A percentile compares a stretch with the other conserved stretches of the same genome.
Conservation (phyloP, 306 rosid genomes). For the Quercus wislizeni region DNA sequence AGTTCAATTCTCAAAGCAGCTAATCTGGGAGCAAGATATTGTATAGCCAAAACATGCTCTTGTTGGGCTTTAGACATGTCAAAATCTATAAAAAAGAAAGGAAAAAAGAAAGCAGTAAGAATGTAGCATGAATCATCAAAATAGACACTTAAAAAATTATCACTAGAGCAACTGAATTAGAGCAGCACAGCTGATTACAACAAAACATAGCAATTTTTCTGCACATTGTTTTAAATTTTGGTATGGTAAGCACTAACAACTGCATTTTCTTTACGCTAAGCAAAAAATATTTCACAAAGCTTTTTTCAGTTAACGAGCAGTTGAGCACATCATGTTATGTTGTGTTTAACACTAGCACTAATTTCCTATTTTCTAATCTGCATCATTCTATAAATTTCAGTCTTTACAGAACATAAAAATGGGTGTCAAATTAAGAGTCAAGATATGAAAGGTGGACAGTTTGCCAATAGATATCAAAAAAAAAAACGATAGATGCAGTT, state of each 20-base stretch:
- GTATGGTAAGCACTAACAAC: not conserved
- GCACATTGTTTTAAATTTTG: not conserved
- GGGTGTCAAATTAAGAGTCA: not conserved
- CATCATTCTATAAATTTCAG: not conserved
- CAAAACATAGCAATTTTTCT: not conserved
- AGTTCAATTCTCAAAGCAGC: slow-evolving; percentile 94
- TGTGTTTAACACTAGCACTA: not conserved
- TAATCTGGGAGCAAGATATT: slow-evolving; percentile 78
- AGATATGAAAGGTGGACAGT: not conserved
- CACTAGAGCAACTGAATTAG: not conserved
- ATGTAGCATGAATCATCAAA: slow-evolving; percentile 20
- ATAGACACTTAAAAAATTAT: not conserved
- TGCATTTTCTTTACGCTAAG: not conserved
- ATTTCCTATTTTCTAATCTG: not conserved
- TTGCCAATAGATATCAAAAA: not conserved
- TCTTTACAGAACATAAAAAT: not conserved
- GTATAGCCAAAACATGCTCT: slow-evolving; percentile 67
- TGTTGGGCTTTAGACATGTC: slow-evolving; percentile 75
- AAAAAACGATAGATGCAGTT: too few species aligned
- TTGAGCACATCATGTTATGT: not conserved
- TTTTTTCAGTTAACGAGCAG: not conserved
- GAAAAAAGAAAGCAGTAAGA: slow-evolving; percentile 22
- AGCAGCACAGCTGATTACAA: not conserved
- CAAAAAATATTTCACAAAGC: not conserved
- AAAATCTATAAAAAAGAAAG: slow-evolving; percentile 57